Conservation (phyloP, 306 rosid species). For the Sphenostylis stenocarpa region DNA sequence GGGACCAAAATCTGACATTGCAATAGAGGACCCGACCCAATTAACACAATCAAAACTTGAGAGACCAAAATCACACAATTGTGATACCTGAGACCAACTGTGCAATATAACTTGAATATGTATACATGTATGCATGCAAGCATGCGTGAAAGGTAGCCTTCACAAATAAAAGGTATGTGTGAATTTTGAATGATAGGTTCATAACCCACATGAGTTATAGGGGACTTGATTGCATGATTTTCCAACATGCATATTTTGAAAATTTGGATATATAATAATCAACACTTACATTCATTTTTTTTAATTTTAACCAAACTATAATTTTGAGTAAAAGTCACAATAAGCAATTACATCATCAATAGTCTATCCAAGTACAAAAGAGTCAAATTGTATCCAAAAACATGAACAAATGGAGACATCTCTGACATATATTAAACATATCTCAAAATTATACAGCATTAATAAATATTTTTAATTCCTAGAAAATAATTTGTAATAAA, state of each 20-base stretch:
- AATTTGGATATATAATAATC: background rate
- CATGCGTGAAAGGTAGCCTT: background rate
- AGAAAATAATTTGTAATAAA: background rate
- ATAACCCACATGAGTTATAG: background rate
- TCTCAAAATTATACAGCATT: background rate
- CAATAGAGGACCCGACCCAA: too few relatives aligned
- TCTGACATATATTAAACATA: background rate
- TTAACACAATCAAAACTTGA: too few relatives aligned
- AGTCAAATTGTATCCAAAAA: background rate
- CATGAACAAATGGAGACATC: background rate
- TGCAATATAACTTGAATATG: background rate
- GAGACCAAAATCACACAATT: too few relatives aligned
- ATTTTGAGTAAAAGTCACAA: background rate
- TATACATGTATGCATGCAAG: background rate
- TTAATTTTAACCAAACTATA: slow-evolving; percentile 10
- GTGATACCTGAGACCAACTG: too few relatives aligned
- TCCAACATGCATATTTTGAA: background rate
- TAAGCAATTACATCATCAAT: background rate
- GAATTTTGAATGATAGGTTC: slow-evolving; percentile 14
- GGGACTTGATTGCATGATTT: background rate
- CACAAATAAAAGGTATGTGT: background rate
- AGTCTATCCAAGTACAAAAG: background rate
- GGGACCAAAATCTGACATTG: too few relatives aligned
- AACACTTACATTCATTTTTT: too few relatives aligned
- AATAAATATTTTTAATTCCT: background rate